phyloP scores from a whole-genome alignment of 305 asterid species.

The Plantago lanceolata region DNA sequence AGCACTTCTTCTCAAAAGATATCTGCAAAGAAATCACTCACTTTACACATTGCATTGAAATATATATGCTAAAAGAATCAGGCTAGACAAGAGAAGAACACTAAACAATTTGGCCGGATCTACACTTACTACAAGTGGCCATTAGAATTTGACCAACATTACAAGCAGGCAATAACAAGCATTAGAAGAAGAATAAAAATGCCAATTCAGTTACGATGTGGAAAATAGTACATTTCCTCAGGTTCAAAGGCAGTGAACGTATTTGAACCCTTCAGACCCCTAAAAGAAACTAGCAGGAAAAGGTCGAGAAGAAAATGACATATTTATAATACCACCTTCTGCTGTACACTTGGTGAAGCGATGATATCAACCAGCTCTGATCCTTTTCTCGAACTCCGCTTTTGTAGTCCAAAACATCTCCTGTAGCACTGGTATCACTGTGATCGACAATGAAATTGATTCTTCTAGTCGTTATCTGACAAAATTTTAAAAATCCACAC shows the following conservation, averaged over 20 bases:
- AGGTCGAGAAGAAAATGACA: slow-evolving; percentile 20
- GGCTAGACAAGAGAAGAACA: slow-evolving; percentile 20
- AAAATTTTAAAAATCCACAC: slow-evolving; percentile 28
- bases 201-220: slow-evolving; percentile 8
- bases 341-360: slow-evolving; percentile 96
- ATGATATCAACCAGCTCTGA: slow-evolving; percentile 86
- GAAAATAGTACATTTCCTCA: no score
- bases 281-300: background rate
- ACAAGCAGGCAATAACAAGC: slow-evolving; percentile 21
- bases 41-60: slow-evolving; percentile 18
- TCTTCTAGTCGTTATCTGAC: slow-evolving; percentile 92
- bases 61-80: slow-evolving; percentile 12
- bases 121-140: slow-evolving; percentile 4
- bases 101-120: background rate
- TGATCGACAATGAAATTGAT: slow-evolving; percentile 84
- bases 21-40: slow-evolving; percentile 49
- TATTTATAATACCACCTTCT: slow-evolving; percentile 62
- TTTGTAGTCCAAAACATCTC: slow-evolving; percentile 49
- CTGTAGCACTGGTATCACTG: slow-evolving; percentile 44
- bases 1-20: slow-evolving; percentile 96
- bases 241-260: no score
- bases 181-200: slow-evolving; percentile 15
- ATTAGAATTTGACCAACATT: slow-evolving; percentile 19
- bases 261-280: slow-evolving; percentile 13
- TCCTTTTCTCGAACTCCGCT: slow-evolving; percentile 72